phyloP scores from a whole-genome alignment of 306 rosid genomes.

The Oemleria cerasiformis region DNA sequence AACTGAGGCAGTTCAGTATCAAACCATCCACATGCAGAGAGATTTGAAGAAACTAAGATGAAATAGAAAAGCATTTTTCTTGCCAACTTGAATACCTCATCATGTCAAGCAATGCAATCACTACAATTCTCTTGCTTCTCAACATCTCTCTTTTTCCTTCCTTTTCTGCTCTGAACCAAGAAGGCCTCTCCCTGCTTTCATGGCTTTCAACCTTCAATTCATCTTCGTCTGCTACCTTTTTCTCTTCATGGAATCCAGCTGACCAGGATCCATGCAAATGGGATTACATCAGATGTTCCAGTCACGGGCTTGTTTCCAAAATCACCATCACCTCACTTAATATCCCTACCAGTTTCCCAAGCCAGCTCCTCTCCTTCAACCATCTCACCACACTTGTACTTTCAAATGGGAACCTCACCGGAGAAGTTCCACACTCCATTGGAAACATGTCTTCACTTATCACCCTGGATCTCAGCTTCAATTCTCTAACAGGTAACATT shows the following conservation, averaged over 20 bases:
- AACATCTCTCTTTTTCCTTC: slow-evolving; percentile 53
- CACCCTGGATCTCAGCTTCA: slow-evolving; percentile 78
- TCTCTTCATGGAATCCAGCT: slow-evolving; percentile 79
- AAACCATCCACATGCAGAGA: slow-evolving; percentile 41
- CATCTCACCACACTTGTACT: slow-evolving; percentile 62
- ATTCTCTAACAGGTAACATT: slow-evolving; percentile 69
- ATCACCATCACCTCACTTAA: slow-evolving; percentile 56
- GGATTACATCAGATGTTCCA: slow-evolving; percentile 74
- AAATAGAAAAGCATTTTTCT: slow-evolving; percentile 42
- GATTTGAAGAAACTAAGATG: slow-evolving; percentile 43
- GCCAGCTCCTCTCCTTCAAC: slow-evolving; percentile 54
- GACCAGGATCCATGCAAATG: slow-evolving; percentile 75
- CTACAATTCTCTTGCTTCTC: slow-evolving; percentile 54
- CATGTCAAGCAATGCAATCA: slow-evolving; percentile 63
- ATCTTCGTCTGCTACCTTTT: slow-evolving; percentile 49
- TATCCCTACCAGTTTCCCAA: slow-evolving; percentile 60
- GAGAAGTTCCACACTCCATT: slow-evolving; percentile 56
- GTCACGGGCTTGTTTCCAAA: slow-evolving; percentile 55
- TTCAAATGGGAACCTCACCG: slow-evolving; percentile 80
- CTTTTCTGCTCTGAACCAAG: slow-evolving; percentile 70
- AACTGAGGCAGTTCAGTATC: slow-evolving; percentile 17
- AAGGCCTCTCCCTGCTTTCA: slow-evolving; percentile 81
- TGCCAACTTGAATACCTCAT: slow-evolving; percentile 26
- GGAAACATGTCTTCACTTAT: slow-evolving; percentile 72
- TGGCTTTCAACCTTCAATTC: slow-evolving; percentile 85